A percentile compares a stretch with the other conserved stretches of the same genome.
Evolutionary conservation across 208 protist genomes (phyloP).

Genomic region (Leishmania arabica): DNA sequence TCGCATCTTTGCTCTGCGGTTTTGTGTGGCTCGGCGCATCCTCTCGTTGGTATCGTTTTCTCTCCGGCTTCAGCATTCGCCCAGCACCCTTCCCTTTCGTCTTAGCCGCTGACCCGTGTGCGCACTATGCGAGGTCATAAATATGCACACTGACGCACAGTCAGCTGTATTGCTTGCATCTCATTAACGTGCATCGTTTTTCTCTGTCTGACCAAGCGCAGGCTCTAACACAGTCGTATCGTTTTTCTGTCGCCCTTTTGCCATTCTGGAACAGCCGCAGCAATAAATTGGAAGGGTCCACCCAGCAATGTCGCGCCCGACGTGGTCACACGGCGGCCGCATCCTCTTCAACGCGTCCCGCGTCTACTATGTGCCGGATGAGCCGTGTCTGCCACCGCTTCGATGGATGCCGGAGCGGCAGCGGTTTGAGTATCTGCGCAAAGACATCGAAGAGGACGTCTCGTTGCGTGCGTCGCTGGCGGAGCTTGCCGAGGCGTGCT

Average conservation of each 20-base stretch:
- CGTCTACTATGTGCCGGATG: conserved; percentile 39
- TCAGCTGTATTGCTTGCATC: background rate
- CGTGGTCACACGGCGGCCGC: conserved; percentile 24
- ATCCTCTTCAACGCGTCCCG: conserved; percentile 33
- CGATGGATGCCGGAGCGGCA: conserved; percentile 52
- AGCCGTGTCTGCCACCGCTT: conserved; percentile 31
- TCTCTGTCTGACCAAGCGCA: too few species aligned
- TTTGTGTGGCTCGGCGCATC: background rate
- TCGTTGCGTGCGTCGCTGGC: conserved; percentile 23
- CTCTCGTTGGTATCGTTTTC: background rate
- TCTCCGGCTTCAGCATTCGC: background rate
- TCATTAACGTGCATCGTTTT: background rate
- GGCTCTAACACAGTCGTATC: background rate
- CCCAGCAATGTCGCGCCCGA: conserved; percentile 8
- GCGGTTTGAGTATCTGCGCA: conserved; percentile 40
- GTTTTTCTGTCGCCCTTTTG: background rate
- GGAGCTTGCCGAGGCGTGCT: conserved; percentile 24
- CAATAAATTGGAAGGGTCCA: background rate
- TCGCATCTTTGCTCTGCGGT: background rate
- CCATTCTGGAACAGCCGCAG: background rate
- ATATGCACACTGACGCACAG: background rate
- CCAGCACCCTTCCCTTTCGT: background rate
- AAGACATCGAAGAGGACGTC: conserved; percentile 38
- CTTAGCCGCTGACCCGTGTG: background rate
- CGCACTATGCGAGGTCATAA: background rate